These are phyloP conservation scores for Pyrus communis DNA, from an alignment of 306 rosid species.

Conservation along the genomic window DNA sequence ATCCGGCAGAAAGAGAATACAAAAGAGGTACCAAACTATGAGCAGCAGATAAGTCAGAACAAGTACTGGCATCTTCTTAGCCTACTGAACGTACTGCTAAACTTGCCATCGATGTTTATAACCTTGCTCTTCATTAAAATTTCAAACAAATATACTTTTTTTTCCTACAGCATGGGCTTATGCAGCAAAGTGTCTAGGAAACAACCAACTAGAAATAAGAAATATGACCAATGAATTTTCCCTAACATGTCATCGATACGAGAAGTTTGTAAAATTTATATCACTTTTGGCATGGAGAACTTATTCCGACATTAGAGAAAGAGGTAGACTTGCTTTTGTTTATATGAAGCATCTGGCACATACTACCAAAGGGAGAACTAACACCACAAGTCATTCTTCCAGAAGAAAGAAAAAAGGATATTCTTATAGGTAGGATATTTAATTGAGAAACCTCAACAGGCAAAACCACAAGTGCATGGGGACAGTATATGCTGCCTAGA, in stretches of 20 bases:
- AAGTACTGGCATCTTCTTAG: neutral
- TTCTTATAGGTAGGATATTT: neutral
- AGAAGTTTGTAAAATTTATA: neutral
- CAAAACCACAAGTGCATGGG: neutral
- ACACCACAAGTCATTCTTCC: neutral
- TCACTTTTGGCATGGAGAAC: neutral
- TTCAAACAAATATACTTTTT: neutral
- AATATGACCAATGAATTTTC: neutral
- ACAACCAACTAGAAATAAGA: neutral
- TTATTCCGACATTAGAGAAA: neutral
- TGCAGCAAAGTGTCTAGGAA: neutral
- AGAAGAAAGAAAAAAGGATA: neutral
- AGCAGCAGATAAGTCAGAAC: neutral
- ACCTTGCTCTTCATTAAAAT: neutral
- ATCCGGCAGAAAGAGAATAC: neutral
- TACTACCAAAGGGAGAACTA: neutral
- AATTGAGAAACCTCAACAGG: neutral
- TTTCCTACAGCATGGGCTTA: neutral
- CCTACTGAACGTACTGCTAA: neutral
- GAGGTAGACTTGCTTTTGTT: neutral
- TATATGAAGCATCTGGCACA: neutral
- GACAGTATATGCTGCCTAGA: neutral
- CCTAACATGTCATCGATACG: neutral
- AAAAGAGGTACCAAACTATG: neutral
- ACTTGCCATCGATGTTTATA: neutral